A percentile compares a stretch with the other conserved stretches of the same genome.
Evolutionary conservation across 257 asterid genomes (phyloP).

Genomic region (Solanum infundibuliforme): DNA sequence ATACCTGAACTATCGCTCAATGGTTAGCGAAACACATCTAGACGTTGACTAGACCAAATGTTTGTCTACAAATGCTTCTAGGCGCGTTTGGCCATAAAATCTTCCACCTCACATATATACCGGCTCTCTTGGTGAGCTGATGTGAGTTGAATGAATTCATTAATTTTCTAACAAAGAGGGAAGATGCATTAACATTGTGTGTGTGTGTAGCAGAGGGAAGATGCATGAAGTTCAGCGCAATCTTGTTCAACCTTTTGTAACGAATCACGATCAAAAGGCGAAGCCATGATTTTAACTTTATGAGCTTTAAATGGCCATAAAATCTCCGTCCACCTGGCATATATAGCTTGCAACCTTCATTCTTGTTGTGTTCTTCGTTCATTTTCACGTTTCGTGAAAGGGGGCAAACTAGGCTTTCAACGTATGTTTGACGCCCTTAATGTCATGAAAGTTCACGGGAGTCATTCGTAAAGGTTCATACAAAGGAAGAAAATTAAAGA

Average conservation of each 20-base stretch:
- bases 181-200: not conserved
- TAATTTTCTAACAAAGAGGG: not conserved
- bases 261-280: not conserved
- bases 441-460: not conserved
- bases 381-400: too few species aligned
- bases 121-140: not conserved
- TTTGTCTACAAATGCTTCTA: not conserved
- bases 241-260: not conserved
- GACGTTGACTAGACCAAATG: not conserved
- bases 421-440: too few species aligned
- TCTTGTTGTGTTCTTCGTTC: too few species aligned
- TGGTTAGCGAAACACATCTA: too few species aligned
- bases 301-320: not conserved
- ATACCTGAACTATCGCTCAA: too few species aligned
- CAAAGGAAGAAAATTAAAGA: too few species aligned
- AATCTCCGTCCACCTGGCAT: too few species aligned
- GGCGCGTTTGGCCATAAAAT: not conserved
- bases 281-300: not conserved
- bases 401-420: too few species aligned
- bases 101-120: not conserved
- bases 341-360: too few species aligned
- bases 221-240: not conserved
- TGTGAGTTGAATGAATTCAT: not conserved
- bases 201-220: not conserved
- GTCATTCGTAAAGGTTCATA: not conserved